Conservation (phyloP, 2,329 filamentous ascomycete genomes). For the Epichloe coenophiala region DNA sequence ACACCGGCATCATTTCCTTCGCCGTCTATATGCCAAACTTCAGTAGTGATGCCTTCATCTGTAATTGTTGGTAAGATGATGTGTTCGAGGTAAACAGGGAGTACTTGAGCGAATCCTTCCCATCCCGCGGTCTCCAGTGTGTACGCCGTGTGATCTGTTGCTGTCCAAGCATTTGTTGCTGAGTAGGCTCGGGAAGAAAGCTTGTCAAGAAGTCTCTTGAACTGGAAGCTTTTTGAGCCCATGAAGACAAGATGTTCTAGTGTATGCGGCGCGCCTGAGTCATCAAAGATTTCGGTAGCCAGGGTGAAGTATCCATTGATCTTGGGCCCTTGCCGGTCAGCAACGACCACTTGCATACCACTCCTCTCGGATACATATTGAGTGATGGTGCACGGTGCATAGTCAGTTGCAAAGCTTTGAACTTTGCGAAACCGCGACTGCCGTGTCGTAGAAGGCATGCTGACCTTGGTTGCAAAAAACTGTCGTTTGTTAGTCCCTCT, state of each 20-base stretch:
- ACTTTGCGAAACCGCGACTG: slow-evolving; percentile 59
- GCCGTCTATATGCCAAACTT: slow-evolving; percentile 91
- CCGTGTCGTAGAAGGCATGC: slow-evolving; percentile 2
- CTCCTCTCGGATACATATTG: slow-evolving; percentile 94
- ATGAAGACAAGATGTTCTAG: slow-evolving; percentile 76
- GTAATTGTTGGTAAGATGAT: slow-evolving; percentile 83
- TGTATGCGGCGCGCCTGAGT: slow-evolving; percentile 83
- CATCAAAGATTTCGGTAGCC: slow-evolving; percentile 93
- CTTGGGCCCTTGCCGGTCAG: slow-evolving; percentile 89
- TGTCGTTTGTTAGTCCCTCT: neutral
- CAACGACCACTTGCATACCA: slow-evolving; percentile 86
- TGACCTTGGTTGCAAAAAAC: neutral
- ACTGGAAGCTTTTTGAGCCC: slow-evolving; percentile 86
- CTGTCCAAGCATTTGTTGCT: slow-evolving; percentile 92
- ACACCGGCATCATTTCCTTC: slow-evolving; percentile 91
- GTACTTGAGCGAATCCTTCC: slow-evolving; percentile 89
- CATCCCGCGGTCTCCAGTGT: slow-evolving; percentile 90
- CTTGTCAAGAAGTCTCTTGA: slow-evolving; percentile 92
- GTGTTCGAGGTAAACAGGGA: slow-evolving; percentile 93
- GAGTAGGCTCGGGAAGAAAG: slow-evolving; percentile 89
- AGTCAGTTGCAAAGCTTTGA: slow-evolving; percentile 78
- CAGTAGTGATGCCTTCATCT: slow-evolving; percentile 84
- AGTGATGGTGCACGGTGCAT: slow-evolving; percentile 75
- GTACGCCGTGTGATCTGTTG: slow-evolving; percentile 91
- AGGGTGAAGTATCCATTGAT: slow-evolving; percentile 88